Percentiles rank a stretch among this genome's conserved stretches.
phyloP scores from a whole-genome alignment of 2,329 filamentous ascomycete genomes.

The Sporothrix brasiliensis region DNA sequence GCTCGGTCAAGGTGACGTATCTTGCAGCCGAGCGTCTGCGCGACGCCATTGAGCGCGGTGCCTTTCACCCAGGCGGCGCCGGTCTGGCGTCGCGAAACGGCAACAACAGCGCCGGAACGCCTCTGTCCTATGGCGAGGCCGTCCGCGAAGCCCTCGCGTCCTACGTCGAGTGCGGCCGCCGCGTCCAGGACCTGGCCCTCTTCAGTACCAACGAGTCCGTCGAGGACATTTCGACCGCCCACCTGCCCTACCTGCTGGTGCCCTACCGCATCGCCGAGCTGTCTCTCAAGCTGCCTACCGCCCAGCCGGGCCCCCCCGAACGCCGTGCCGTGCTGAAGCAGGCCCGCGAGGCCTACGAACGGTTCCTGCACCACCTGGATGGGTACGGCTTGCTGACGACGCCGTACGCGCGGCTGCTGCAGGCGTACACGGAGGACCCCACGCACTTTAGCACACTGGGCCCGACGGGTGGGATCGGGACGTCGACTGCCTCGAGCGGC shows the following conservation, averaged over 20 bases:
- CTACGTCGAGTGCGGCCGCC: constrained; percentile 72
- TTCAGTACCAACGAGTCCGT: constrained; percentile 89
- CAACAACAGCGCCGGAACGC: constrained; percentile 49
- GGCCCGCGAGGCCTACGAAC: constrained; percentile 73
- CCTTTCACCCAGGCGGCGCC: constrained; percentile 50
- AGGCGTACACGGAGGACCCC: constrained; percentile 72
- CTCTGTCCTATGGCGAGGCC: constrained; percentile 69
- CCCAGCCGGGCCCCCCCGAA: constrained; percentile 45
- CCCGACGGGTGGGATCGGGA: constrained; percentile 44
- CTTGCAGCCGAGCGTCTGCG: constrained; percentile 56
- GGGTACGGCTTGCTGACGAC: constrained; percentile 72
- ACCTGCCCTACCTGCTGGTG: constrained; percentile 82
- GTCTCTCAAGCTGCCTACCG: constrained; percentile 65
- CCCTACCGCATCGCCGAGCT: constrained; percentile 81
- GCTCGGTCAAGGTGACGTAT: constrained; percentile 52
- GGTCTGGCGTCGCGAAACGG: background rate
- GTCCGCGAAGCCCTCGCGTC: constrained; percentile 67
- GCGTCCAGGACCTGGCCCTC: constrained; percentile 71
- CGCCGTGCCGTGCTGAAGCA: constrained; percentile 64
- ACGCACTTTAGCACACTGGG: constrained; percentile 71
- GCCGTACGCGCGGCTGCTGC: constrained; percentile 68
- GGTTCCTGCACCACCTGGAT: constrained; percentile 75
- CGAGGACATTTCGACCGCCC: constrained; percentile 83
- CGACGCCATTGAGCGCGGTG: constrained; percentile 56
- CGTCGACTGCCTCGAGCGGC: background rate